Conservation (phyloP, 179 eudicot genomes). For the Beta macrorhiza region DNA sequence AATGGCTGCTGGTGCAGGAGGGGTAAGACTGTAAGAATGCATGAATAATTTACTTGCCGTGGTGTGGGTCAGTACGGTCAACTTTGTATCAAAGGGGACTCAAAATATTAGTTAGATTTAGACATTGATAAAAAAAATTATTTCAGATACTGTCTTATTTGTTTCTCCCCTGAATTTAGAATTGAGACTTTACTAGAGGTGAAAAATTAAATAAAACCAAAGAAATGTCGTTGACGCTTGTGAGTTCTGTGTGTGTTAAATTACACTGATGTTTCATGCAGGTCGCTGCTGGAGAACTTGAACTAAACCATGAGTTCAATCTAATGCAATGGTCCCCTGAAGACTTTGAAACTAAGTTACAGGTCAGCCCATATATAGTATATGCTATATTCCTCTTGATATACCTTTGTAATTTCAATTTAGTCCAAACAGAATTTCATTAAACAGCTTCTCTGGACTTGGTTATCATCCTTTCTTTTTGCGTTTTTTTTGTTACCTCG, state of each 20-base stretch:
- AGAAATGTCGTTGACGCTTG: background rate
- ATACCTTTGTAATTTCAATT: background rate
- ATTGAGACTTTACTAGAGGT: background rate
- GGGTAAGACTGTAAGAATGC: constrained; percentile 67
- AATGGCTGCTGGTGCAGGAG: constrained; percentile 98
- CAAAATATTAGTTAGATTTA: background rate
- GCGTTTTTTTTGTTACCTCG: background rate
- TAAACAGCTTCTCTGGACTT: background rate
- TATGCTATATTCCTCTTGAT: background rate
- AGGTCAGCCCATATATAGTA: constrained; percentile 44
- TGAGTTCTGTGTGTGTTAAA: background rate
- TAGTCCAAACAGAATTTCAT: background rate
- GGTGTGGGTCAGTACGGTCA: background rate
- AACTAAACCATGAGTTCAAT: constrained; percentile 67
- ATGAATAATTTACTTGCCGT: constrained; percentile 13
- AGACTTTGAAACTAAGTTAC: constrained; percentile 91
- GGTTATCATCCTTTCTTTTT: background rate
- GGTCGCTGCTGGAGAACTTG: constrained; percentile 99
- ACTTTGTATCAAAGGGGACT: background rate
- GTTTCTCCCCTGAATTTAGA: background rate
- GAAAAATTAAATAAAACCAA: background rate
- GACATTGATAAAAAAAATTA: background rate
- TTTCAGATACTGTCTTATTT: background rate
- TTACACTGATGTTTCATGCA: constrained; percentile 34
- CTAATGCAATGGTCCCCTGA: constrained; percentile 81